A percentile compares a stretch with the other conserved stretches of the same genome.
These are phyloP conservation scores for Jamesozyma lodderae DNA, from an alignment of 805 yeast genomes.

Conservation along the genomic window DNA sequence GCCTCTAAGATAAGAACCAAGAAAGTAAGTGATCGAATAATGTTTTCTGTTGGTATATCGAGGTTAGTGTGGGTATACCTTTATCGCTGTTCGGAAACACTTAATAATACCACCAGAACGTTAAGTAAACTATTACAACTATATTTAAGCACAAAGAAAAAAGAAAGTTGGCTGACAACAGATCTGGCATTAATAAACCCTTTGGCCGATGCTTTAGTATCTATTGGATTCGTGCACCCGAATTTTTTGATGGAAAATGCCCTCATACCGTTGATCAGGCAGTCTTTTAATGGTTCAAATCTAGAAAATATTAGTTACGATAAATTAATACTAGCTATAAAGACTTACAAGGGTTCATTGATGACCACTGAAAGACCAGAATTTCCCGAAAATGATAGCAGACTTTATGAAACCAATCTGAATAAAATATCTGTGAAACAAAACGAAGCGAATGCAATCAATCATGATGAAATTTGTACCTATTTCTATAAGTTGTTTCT, in stretches of 20 bases:
- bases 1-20: conserved; percentile 59
- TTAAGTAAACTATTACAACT: conserved; percentile 55
- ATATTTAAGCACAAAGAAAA: conserved; percentile 47
- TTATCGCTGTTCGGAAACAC: conserved; percentile 77
- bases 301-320: conserved; percentile 64
- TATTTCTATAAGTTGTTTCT: conserved; percentile 47
- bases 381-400: conserved; percentile 49
- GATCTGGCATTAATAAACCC: conserved; percentile 57
- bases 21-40: conserved; percentile 40
- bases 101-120: conserved; percentile 77
- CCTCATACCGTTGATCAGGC: conserved; percentile 56
- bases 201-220: conserved; percentile 62
- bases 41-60: conserved; percentile 55
- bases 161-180: conserved; percentile 68
- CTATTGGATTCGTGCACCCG: conserved; percentile 69
- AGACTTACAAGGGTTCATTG: conserved; percentile 63
- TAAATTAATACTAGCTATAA: conserved; percentile 56
- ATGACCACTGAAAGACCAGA: conserved; percentile 61
- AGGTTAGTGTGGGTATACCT: conserved; percentile 85
- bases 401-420: conserved; percentile 27
- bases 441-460: conserved; percentile 24
- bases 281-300: conserved; percentile 46
- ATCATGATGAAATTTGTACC: conserved; percentile 64
- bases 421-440: conserved; percentile 28
- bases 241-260: conserved; percentile 75